Percentiles rank a stretch among this genome's conserved stretches.
phyloP scores from a whole-genome alignment of 352 stramenopile genomes.

The Thalassiosira sp. region DNA sequence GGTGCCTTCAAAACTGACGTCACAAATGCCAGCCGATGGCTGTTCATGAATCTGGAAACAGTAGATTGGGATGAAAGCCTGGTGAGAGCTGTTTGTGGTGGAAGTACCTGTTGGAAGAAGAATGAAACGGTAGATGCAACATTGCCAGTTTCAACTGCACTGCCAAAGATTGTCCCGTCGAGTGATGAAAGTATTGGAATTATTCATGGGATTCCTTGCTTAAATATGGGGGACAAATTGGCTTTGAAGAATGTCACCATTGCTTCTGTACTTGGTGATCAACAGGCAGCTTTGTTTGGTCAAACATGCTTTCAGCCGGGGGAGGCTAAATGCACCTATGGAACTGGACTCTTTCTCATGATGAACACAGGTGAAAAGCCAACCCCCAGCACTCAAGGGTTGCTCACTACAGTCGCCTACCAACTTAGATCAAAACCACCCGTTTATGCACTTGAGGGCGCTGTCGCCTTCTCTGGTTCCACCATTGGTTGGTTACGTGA shows the following conservation, averaged over 20 bases:
- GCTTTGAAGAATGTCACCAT: constrained; percentile 88
- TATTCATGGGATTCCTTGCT: constrained; percentile 35
- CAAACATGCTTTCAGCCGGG: constrained; percentile 94
- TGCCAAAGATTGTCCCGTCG: constrained; percentile 92
- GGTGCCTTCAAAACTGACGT: constrained; percentile 95
- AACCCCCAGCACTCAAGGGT: constrained; percentile 87
- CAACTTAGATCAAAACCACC: constrained; percentile 85
- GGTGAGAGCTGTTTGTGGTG: constrained; percentile 70
- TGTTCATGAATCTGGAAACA: constrained; percentile 91
- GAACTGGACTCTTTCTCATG: constrained; percentile 98
- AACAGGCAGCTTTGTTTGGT: constrained; percentile 96
- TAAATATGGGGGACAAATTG: constrained; percentile 25
- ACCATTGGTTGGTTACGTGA: constrained; percentile 98
- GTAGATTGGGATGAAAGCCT: constrained; percentile 90
- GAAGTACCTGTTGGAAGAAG: constrained; percentile 31
- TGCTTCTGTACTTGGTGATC: constrained; percentile 93
- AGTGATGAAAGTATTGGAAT: constrained; percentile 49
- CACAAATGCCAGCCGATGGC: constrained; percentile 96
- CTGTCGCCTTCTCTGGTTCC: constrained; percentile 93
- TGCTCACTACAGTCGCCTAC: constrained; percentile 95
- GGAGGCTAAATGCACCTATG: constrained; percentile 98
- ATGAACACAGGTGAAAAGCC: constrained; percentile 95
- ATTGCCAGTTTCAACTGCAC: constrained; percentile 42
- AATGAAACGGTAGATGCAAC: background rate
- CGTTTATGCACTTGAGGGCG: constrained; percentile 97